Base-by-base conservation (phyloP, 2,329 filamentous ascomycete genomes). In the Fonsecaea erecta region DNA sequence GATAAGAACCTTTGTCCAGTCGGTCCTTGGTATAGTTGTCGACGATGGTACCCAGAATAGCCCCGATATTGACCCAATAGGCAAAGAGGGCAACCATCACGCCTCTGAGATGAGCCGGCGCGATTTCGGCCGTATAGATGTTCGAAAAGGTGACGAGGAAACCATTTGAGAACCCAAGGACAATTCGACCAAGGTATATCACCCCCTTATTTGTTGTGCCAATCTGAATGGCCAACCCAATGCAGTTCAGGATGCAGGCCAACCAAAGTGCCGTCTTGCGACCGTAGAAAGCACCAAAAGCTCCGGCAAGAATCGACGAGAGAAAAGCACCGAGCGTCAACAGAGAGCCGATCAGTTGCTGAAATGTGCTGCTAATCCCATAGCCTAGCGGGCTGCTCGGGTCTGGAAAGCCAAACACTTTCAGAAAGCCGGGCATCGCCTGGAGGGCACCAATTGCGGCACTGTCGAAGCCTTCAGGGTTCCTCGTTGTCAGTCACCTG, bases 61-160 rank as follows among this genome's bases (percentile, higher is more conserved):
- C 60, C 30, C 67, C 68, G 16, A 70, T 69, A 51, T 70, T 70
- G 52, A 70, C 67, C 67, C 67, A 70, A n/a, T 61, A 71, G 58
- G 11, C 79, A 65, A 84, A 83, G 8, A 85, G 68, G 0, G 79
- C 78, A 1, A 81, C 80, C 73, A 81, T 81, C 3, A 84, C 76
- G 53, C 81, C 81, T 18, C 83, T 76, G 35, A 82, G 74, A 69
- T 83, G 81, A 0, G 80, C 77, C 0, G 81, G 81, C 1, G 81
- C 75, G 4, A 77, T 77, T 68, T 85, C 83, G 11, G 80, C 79
- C 6, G 80, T 81, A 66, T 83, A 83, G 32, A 81, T 79, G 64
- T 80, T 80, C 2, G 77, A 78, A 54, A 82, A 83, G 1, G 79
- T 81, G 1, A 81, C 77, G 16, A 82, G 69, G 54, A 81, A 80